Percentiles rank a stretch among this genome's conserved stretches.
Conservation (phyloP, 2,329 filamentous ascomycete species). For the Pseudogymnoascus sp. region DNA sequence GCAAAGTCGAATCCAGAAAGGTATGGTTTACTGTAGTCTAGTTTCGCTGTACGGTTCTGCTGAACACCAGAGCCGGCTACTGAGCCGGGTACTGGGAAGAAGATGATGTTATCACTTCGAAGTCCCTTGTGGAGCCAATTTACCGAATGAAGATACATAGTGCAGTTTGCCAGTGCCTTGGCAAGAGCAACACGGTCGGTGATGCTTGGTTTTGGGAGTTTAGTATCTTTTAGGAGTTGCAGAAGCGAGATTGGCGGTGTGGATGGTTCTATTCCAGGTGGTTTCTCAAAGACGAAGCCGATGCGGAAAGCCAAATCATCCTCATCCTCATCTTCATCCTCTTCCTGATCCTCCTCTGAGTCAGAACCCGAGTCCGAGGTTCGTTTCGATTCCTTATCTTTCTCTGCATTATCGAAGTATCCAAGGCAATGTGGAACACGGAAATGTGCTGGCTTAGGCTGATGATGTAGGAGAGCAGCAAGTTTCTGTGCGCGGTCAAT, state of each 20-base stretch:
- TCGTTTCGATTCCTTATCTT: neutral
- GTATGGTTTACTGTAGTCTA: conserved; percentile 35
- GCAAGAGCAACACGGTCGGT: conserved; percentile 45
- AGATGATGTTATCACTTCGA: conserved; percentile 44
- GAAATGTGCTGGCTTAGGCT: conserved; percentile 41
- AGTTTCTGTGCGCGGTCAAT: conserved; percentile 39
- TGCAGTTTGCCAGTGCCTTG: conserved; percentile 41
- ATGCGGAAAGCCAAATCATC: conserved; percentile 36
- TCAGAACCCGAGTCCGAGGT: neutral
- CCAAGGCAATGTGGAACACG: conserved; percentile 43
- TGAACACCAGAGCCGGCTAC: neutral
- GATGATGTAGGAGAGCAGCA: conserved; percentile 39
- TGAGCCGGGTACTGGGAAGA: conserved; percentile 41
- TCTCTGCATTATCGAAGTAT: conserved; percentile 38
- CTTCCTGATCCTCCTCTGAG: conserved; percentile 29
- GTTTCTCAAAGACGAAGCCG: conserved; percentile 47
- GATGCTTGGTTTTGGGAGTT: conserved; percentile 37
- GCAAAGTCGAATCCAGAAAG: conserved; percentile 49
- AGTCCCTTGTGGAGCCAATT: conserved; percentile 54
- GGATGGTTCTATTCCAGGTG: conserved; percentile 30
- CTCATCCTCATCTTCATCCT: conserved; percentile 32
- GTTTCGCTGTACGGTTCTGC: conserved; percentile 9
- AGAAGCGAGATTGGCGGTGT: conserved; percentile 39
- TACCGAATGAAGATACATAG: conserved; percentile 47
- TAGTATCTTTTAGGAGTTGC: conserved; percentile 34